These are phyloP conservation scores for Colletotrichum sp. DNA, from an alignment of 2,329 filamentous ascomycete species.

Conservation along the genomic window DNA sequence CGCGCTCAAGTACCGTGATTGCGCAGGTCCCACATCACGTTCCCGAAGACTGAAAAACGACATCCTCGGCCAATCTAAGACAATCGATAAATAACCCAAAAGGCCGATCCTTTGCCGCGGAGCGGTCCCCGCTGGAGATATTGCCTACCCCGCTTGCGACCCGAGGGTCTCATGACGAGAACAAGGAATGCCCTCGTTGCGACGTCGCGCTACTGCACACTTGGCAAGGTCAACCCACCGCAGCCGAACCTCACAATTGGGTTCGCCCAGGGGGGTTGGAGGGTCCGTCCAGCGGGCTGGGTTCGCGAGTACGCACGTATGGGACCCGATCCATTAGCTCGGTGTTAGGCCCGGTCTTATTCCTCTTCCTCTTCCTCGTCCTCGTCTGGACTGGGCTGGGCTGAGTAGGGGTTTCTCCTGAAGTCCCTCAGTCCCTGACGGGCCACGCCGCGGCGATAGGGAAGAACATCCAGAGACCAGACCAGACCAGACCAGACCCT, in stretches of 20 bases:
- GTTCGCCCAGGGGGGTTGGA: neutral
- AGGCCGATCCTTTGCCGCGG: neutral
- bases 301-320: constrained; percentile 8
- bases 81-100: neutral
- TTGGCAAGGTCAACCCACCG: constrained; percentile 6
- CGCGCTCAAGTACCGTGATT: neutral
- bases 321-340: constrained; percentile 5
- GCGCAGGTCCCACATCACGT: neutral
- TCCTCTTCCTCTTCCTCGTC: neutral
- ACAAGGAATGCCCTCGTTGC: constrained; percentile 9
- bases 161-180: constrained; percentile 7
- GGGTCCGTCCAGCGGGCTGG: neutral
- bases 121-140: constrained; percentile 4
- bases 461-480: neutral
- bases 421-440: neutral
- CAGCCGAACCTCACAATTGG: constrained; percentile 15
- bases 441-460: neutral
- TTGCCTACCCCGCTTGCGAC: constrained; percentile 5
- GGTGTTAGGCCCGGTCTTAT: neutral
- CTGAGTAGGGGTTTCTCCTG: neutral
- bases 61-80: neutral
- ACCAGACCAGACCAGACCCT: neutral
- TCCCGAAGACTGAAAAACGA: neutral
- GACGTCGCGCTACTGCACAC: constrained; percentile 6
- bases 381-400: neutral